Conservation (phyloP, 768 basidiomycete genomes). For the Jaapia argillacea region DNA sequence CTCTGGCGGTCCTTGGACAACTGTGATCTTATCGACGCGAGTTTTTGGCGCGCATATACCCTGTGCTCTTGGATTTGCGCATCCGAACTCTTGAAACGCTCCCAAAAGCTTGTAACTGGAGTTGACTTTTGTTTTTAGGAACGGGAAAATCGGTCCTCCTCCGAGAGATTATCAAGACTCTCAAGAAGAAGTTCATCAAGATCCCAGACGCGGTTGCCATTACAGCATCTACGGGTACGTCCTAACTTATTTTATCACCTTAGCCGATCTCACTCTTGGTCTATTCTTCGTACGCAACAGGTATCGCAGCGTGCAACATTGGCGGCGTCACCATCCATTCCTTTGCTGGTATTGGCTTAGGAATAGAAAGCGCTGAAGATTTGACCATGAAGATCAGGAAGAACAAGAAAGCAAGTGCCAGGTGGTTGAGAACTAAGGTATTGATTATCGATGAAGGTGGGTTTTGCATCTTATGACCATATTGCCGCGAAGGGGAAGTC, state of each 20-base stretch:
- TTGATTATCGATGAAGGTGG: slow-evolving; percentile 77
- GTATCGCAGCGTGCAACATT: slow-evolving; percentile 96
- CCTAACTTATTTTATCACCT: neutral
- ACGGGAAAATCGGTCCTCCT: slow-evolving; percentile 95
- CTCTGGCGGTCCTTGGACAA: neutral
- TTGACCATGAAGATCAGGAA: slow-evolving; percentile 60
- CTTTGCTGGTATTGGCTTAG: slow-evolving; percentile 90
- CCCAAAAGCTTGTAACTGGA: slow-evolving; percentile 1
- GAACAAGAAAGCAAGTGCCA: slow-evolving; percentile 72
- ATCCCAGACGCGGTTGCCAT: slow-evolving; percentile 73
- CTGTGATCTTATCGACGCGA: neutral
- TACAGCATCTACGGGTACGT: slow-evolving; percentile 84
- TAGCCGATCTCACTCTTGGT: slow-evolving; percentile 1
- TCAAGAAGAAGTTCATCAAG: slow-evolving; percentile 46
- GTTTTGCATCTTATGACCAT: slow-evolving; percentile 6
- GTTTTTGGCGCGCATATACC: slow-evolving; percentile 10
- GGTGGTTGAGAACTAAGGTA: slow-evolving; percentile 82
- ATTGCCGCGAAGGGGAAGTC: neutral
- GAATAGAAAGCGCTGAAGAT: slow-evolving; percentile 49
- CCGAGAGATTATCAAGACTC: slow-evolving; percentile 75
- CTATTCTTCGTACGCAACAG: slow-evolving; percentile 23
- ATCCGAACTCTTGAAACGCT: no score
- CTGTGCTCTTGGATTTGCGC: slow-evolving; percentile 1
- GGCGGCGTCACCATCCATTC: slow-evolving; percentile 94
- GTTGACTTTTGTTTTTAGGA: slow-evolving; percentile 35